A percentile compares a stretch with the other conserved stretches of the same genome.
Evolutionary conservation across 2,329 filamentous ascomycete genomes (phyloP).

Genomic region (Hymenoscyphus linearis): DNA sequence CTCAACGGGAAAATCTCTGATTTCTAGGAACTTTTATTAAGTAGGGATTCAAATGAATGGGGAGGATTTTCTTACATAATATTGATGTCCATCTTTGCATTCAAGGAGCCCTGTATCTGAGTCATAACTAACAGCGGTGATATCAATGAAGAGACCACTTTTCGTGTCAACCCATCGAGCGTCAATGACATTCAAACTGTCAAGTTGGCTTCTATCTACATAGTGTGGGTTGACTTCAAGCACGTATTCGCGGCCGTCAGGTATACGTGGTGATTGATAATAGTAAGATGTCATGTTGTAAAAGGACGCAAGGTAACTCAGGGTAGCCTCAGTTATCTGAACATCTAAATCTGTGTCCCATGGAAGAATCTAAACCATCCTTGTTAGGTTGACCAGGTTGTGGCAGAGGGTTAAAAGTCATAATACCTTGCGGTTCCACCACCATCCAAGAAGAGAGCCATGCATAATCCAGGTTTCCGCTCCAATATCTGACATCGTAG

Average conservation of each 20-base stretch:
- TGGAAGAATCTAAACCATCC: conserved; percentile 51
- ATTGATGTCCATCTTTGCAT: conserved; percentile 48
- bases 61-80: conserved; percentile 33
- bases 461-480: conserved; percentile 57
- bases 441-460: conserved; percentile 80
- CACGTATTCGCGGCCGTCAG: conserved; percentile 52
- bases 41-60: background rate
- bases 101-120: conserved; percentile 42
- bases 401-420: too few relatives aligned
- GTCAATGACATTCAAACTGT: conserved; percentile 75
- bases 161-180: conserved; percentile 74
- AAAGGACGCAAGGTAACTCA: conserved; percentile 47
- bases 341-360: conserved; percentile 78
- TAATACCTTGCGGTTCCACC: conserved; percentile 60
- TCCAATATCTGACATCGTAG: conserved; percentile 56
- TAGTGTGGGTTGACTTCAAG: conserved; percentile 75
- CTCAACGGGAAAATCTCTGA: conserved; percentile 63
- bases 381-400: conserved; percentile 3
- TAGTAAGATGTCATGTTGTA: conserved; percentile 39
- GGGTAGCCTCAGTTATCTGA: conserved; percentile 46
- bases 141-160: conserved; percentile 78
- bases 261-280: conserved; percentile 30
- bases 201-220: conserved; percentile 52
- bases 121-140: conserved; percentile 60
- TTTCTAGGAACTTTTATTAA: conserved; percentile 35